Conservation (phyloP, 2,329 filamentous ascomycete species). For the Ilyonectria sp. region DNA sequence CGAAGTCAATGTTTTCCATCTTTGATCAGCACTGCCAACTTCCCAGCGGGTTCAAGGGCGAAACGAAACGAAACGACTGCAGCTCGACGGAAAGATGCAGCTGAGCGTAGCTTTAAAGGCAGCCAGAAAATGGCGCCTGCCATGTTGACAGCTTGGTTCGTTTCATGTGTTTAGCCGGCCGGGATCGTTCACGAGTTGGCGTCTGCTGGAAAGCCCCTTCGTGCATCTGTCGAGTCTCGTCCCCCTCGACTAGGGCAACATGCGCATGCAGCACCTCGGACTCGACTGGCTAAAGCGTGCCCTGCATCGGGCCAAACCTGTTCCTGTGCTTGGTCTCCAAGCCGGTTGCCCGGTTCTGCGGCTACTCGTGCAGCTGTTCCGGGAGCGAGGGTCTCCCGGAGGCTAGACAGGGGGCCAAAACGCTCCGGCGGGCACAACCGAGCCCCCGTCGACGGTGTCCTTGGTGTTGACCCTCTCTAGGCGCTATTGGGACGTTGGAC, state of each 20-base stretch:
- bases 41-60: neutral
- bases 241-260: neutral
- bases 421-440: constrained; percentile 29
- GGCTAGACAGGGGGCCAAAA: constrained; percentile 29
- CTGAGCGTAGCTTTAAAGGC: constrained; percentile 28
- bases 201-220: constrained; percentile 11
- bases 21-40: constrained; percentile 3
- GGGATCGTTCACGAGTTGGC: constrained; percentile 7
- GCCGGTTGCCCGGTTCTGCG: neutral
- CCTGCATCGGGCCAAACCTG: constrained; percentile 10
- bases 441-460: constrained; percentile 22
- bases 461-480: constrained; percentile 1
- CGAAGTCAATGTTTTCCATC: constrained; percentile 63
- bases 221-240: neutral
- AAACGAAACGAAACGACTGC: constrained; percentile 2
- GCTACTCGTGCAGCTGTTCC: constrained; percentile 3
- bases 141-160: constrained; percentile 2
- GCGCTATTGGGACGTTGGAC: constrained; percentile 20
- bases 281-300: neutral
- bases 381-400: constrained; percentile 16
- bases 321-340: neutral
- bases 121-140: neutral
- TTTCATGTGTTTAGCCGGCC: constrained; percentile 19
- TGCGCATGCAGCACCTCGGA: neutral
- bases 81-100: constrained; percentile 10